phyloP scores from a whole-genome alignment of 2,329 filamentous ascomycete genomes.

The Pseudophaeomoniella oleicola region DNA sequence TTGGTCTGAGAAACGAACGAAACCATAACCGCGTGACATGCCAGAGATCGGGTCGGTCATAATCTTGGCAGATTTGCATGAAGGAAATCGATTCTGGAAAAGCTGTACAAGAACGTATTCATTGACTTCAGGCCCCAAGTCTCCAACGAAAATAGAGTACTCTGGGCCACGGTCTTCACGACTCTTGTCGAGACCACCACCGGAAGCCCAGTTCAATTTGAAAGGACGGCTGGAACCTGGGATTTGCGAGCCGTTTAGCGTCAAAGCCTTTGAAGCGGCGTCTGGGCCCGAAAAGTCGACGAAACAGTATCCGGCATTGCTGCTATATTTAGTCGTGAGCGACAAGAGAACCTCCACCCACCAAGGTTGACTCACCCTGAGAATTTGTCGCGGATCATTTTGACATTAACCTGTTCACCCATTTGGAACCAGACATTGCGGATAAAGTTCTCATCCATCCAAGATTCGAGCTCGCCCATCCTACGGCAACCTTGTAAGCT shows the following conservation, averaged over 20 bases:
- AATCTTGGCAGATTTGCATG: slow-evolving; percentile 98
- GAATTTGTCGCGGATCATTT: slow-evolving; percentile 99
- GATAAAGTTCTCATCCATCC: slow-evolving; percentile 99
- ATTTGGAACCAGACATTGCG: slow-evolving; percentile 89
- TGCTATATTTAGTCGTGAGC: no score
- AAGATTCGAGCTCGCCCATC: slow-evolving; percentile 98
- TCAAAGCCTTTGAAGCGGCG: slow-evolving; percentile 81
- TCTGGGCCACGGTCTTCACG: slow-evolving; percentile 94
- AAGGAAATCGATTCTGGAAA: slow-evolving; percentile 90
- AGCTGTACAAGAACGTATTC: slow-evolving; percentile 95
- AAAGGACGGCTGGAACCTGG: slow-evolving; percentile 90
- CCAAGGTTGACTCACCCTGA: slow-evolving; percentile 80
- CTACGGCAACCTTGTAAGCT: slow-evolving; percentile 29
- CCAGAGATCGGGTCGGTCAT: slow-evolving; percentile 98
- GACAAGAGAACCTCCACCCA: no score
- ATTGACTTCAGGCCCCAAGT: slow-evolving; percentile 95
- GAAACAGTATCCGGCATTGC: slow-evolving; percentile 97
- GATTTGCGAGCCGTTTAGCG: slow-evolving; percentile 73
- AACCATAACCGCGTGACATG: slow-evolving; percentile 94
- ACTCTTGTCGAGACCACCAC: slow-evolving; percentile 77
- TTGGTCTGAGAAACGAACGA: slow-evolving; percentile 93
- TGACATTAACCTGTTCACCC: slow-evolving; percentile 91
- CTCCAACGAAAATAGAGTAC: slow-evolving; percentile 94
- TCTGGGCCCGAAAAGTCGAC: slow-evolving; percentile 78
- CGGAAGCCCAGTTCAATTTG: slow-evolving; percentile 99